These are phyloP conservation scores for Amorphotheca resinae DNA, from an alignment of 495 filamentous ascomycete species.

Conservation along the genomic window DNA sequence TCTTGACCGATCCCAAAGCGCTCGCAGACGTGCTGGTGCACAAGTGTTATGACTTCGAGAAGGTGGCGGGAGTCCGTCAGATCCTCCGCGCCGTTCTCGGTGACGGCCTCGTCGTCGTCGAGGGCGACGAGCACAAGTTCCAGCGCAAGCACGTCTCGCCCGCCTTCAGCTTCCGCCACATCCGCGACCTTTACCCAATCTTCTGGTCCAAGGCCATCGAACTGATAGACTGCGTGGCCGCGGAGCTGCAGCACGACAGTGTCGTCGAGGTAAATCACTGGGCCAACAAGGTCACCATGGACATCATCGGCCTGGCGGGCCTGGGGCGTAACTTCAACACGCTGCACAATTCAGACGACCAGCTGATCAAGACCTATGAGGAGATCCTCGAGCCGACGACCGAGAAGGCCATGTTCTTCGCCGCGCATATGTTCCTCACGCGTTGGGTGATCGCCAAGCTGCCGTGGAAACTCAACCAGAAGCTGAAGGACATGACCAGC, in stretches of 20 bases:
- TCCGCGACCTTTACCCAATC: conserved; percentile 72
- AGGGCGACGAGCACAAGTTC: conserved; percentile 73
- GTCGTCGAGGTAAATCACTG: conserved; percentile 56
- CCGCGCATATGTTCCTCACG: conserved; percentile 34
- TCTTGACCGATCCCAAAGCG: conserved; percentile 50
- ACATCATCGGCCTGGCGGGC: conserved; percentile 75
- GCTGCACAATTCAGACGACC: conserved; percentile 47
- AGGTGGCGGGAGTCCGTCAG: conserved; percentile 45
- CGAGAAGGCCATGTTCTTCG: conserved; percentile 27
- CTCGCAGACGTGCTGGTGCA: conserved; percentile 53
- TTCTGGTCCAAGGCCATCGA: conserved; percentile 63
- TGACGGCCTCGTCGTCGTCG: conserved; percentile 63
- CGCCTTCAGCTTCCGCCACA: conserved; percentile 71
- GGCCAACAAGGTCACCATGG: conserved; percentile 63
- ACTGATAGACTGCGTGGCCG: conserved; percentile 30
- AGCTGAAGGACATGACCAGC: conserved; percentile 38
- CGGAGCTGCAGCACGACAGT: conserved; percentile 25
- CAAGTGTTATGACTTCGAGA: conserved; percentile 69
- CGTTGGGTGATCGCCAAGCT: conserved; percentile 34
- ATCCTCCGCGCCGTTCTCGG: conserved; percentile 55
- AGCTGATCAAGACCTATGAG: conserved; percentile 56
- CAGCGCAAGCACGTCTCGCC: conserved; percentile 72
- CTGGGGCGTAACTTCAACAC: conserved; percentile 70
- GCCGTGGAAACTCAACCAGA: conserved; percentile 55
- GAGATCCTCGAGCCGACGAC: conserved; percentile 36